These are phyloP conservation scores for Penicillium canescens DNA, from an alignment of 495 filamentous ascomycete genomes.

Conservation along the genomic window DNA sequence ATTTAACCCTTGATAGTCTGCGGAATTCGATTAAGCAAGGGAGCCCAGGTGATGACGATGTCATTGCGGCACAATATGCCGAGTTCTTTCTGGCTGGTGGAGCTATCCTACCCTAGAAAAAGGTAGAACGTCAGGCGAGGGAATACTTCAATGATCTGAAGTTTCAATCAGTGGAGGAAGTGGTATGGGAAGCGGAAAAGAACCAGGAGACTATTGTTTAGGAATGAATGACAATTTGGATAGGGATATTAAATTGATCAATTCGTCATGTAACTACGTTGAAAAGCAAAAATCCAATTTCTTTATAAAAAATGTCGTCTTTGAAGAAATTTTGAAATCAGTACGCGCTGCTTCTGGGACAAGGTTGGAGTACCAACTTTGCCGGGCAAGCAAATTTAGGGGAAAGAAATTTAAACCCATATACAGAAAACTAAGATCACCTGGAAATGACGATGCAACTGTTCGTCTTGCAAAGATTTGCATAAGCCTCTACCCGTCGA, in stretches of 20 bases:
- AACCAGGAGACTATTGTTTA: neutral
- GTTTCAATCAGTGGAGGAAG: neutral
- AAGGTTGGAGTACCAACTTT: too few relatives aligned
- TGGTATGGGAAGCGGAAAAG: neutral
- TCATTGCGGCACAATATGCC: neutral
- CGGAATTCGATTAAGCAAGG: neutral
- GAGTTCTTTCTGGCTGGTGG: neutral
- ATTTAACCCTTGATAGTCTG: neutral
- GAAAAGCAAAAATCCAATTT: too few relatives aligned
- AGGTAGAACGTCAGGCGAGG: neutral
- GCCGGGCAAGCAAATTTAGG: too few relatives aligned
- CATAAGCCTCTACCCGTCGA: too few relatives aligned
- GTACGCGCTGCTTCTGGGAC: too few relatives aligned
- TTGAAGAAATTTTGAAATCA: too few relatives aligned
- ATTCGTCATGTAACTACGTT: too few relatives aligned
- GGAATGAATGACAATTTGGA: neutral
- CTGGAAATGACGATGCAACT: too few relatives aligned
- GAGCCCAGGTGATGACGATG: neutral
- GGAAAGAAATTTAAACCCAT: too few relatives aligned
- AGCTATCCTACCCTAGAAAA: neutral
- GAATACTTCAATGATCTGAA: neutral
- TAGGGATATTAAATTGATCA: neutral
- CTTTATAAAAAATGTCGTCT: too few relatives aligned
- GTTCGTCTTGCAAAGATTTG: too few relatives aligned
- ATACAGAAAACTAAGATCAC: too few relatives aligned